Evolutionary conservation across 345 rosid genomes (phyloP), one percentile per base, ranked within the genome.

Genomic region (Kandelia obovata): DNA sequence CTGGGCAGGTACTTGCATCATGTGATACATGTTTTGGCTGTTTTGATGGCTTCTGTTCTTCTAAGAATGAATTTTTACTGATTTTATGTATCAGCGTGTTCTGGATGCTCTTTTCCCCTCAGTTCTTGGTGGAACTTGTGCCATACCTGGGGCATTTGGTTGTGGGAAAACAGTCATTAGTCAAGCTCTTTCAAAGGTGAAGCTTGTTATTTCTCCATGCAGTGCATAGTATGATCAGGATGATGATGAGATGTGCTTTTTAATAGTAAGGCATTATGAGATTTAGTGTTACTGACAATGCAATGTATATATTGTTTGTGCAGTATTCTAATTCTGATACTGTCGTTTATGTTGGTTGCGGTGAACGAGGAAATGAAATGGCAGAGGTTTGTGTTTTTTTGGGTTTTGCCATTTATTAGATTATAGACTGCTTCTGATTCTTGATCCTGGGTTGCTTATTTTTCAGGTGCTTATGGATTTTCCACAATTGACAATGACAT

Each of bases 21-120:
- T 11, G 6, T 25, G 28, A 35, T 62, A n/a, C 39, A 35, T 64
- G 53, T 26, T 66, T 21, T 64, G 7, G 58, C 64, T 37, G 20
- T n/a, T 51, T 35, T 13, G 20, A 23, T 56, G 13, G 32, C 63
- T 16, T 37, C 27, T 37, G 26, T 25, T 39, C 19, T 2, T 67
- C 35, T 35, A 26, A n/a, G 27, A 65, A 58, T 23, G 31, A 62
- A 17, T 68, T 32, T 17, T 69, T 88, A 75, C 73, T 55, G 64
- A 56, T 57, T 77, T 80, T 56, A 21, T 25, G 30, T 75, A 53
- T 59, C 87, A 96, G 99, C 96, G 99, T 78, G 98, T 96, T 73
- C 99, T 96, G 73, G 99, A 96, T 86, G 99, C 99, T 23, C 96
- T 96, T 75, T 96, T 96, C 82, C 99, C 99, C 66, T 96, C 99